These are phyloP conservation scores for Withania somnifera DNA, from an alignment of 305 asterid genomes.

Conservation along the genomic window DNA sequence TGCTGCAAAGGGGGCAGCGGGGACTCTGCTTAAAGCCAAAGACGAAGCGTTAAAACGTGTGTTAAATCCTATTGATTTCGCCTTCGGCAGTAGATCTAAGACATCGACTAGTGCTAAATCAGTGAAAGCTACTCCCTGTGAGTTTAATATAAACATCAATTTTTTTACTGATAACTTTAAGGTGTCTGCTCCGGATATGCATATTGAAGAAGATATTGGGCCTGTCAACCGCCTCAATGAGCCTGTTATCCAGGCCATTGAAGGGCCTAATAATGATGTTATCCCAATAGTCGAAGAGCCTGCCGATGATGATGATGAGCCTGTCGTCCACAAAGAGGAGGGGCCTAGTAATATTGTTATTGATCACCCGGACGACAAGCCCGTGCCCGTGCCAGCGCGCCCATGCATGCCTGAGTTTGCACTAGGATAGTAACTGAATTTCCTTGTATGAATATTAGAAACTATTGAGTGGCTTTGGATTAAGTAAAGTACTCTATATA, in stretches of 20 bases:
- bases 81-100: neutral
- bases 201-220: neutral
- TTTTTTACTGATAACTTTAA: neutral
- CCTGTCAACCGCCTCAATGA: neutral
- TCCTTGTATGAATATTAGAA: no score
- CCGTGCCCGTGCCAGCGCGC: no score
- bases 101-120: neutral
- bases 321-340: neutral
- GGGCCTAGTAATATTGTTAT: neutral
- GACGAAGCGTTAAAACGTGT: neutral
- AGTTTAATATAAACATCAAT: neutral
- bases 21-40: neutral
- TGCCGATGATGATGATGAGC: neutral
- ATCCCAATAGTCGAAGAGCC: neutral
- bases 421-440: no score
- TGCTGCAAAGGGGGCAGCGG: constrained; percentile 1
- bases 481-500: no score
- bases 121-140: neutral
- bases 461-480: no score
- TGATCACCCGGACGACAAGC: neutral
- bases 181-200: neutral
- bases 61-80: neutral
- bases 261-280: neutral
- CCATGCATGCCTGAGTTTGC: neutral
- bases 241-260: neutral